Conservation (phyloP, 164 flowering plant species). For the Aristolochia contorta region DNA sequence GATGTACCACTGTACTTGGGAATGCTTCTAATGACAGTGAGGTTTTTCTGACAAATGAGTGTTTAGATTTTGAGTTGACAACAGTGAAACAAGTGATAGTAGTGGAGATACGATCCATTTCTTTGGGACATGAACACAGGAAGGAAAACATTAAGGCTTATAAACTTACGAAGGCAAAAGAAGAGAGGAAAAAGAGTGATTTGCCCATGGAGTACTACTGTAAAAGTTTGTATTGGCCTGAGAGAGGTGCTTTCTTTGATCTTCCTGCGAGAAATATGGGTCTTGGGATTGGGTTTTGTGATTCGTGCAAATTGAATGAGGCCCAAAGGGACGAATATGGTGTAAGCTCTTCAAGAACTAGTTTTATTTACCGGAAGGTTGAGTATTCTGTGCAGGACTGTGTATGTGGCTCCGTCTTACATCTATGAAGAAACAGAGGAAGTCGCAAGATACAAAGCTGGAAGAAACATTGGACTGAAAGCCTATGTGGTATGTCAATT, state of each 20-base stretch:
- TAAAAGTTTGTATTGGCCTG: slow-evolving; percentile 81
- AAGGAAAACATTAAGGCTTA: slow-evolving; percentile 45
- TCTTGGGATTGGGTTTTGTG: slow-evolving; percentile 62
- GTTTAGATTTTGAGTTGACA: slow-evolving; percentile 45
- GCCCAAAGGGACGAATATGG: slow-evolving; percentile 27
- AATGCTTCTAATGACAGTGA: slow-evolving; percentile 82
- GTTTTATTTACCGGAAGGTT: slow-evolving; percentile 42
- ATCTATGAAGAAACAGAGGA: slow-evolving; percentile 29
- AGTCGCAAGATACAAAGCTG: slow-evolving; percentile 49
- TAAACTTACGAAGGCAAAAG: slow-evolving; percentile 43
- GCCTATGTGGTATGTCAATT: slow-evolving; percentile 78
- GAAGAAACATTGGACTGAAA: slow-evolving; percentile 78
- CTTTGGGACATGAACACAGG: slow-evolving; percentile 81
- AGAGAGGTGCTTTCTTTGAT: slow-evolving; percentile 68
- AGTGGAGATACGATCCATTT: slow-evolving; percentile 34
- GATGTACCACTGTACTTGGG: slow-evolving; percentile 68
- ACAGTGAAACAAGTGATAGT: slow-evolving; percentile 41
- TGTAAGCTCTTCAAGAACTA: slow-evolving; percentile 26
- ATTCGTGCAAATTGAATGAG: slow-evolving; percentile 48
- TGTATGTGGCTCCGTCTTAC: slow-evolving; percentile 48
- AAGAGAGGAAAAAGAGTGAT: slow-evolving; percentile 66
- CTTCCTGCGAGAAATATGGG: slow-evolving; percentile 51
- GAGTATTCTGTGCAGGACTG: slow-evolving; percentile 53
- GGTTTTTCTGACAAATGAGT: slow-evolving; percentile 69
- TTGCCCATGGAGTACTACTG: slow-evolving; percentile 75